Percentiles rank a stretch among this genome's conserved stretches.
Conservation (phyloP, 495 filamentous ascomycete species). For the Penicillium coprophilum region DNA sequence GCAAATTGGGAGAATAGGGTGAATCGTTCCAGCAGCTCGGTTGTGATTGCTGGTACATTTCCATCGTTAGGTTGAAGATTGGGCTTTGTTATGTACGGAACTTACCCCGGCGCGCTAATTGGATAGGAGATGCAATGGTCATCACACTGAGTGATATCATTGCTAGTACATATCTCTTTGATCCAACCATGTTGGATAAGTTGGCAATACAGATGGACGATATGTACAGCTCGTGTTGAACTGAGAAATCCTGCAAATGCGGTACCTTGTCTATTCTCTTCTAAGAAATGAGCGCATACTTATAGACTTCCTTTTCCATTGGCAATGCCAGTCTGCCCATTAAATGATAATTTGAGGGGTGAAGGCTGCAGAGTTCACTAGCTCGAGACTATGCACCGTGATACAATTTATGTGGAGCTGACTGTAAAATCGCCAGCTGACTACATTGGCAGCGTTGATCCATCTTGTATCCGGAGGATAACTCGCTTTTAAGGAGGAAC, state of each 20-base stretch:
- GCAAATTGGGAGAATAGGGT: background rate
- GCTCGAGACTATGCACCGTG: background rate
- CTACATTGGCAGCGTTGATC: background rate
- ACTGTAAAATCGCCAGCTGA: background rate
- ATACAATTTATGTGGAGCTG: too few species aligned
- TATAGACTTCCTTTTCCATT: background rate
- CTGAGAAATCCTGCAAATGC: background rate
- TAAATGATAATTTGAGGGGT: background rate
- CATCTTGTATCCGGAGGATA: background rate
- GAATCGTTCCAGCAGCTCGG: background rate
- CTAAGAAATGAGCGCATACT: background rate
- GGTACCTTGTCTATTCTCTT: too few species aligned
- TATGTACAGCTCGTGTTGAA: background rate
- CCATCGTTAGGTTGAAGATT: background rate
- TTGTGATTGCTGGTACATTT: background rate
- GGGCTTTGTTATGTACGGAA: too few species aligned
- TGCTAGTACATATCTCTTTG: background rate
- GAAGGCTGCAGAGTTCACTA: background rate
- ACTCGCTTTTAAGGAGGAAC: background rate
- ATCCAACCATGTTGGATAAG: background rate
- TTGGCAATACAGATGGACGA: background rate
- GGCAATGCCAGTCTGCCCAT: background rate
- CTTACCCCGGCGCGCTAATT: slow-evolving; percentile 1
- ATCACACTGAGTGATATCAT: background rate
- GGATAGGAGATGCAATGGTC: background rate